Percentiles rank a stretch among this genome's conserved stretches.
These are phyloP conservation scores for Solanum hybrid DNA, from an alignment of 305 asterid species.

Conservation along the genomic window DNA sequence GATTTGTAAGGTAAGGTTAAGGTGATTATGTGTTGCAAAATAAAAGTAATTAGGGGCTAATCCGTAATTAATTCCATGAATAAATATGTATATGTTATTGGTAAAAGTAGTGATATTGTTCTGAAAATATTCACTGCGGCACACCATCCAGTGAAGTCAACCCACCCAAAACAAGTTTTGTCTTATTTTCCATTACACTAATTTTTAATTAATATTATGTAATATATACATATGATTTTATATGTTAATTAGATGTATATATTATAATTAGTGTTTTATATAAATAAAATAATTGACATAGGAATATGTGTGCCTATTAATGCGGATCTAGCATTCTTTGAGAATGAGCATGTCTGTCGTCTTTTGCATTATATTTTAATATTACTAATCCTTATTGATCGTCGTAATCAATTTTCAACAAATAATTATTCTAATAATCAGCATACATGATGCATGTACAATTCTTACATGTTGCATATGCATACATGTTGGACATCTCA, in stretches of 20 bases:
- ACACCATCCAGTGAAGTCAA: slow-evolving; percentile 47
- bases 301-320: slow-evolving; percentile 51
- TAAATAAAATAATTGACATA: background rate
- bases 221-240: background rate
- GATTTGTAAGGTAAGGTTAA: background rate
- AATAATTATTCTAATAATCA: background rate
- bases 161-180: slow-evolving; percentile 17
- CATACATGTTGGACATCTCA: background rate
- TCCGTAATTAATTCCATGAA: background rate
- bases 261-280: background rate
- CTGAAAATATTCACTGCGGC: slow-evolving; percentile 12
- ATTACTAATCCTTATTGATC: background rate
- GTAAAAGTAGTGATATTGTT: background rate
- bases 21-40: background rate
- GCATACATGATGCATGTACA: background rate
- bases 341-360: slow-evolving; percentile 88
- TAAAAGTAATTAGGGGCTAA: background rate
- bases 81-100: background rate
- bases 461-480: background rate
- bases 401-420: background rate
- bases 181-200: background rate
- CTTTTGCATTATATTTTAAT: slow-evolving; percentile 6
- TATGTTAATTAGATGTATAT: background rate
- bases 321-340: slow-evolving; percentile 74
- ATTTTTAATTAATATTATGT: background rate